phyloP scores from a whole-genome alignment of 306 rosid species.

The Arachis hypogaea region DNA sequence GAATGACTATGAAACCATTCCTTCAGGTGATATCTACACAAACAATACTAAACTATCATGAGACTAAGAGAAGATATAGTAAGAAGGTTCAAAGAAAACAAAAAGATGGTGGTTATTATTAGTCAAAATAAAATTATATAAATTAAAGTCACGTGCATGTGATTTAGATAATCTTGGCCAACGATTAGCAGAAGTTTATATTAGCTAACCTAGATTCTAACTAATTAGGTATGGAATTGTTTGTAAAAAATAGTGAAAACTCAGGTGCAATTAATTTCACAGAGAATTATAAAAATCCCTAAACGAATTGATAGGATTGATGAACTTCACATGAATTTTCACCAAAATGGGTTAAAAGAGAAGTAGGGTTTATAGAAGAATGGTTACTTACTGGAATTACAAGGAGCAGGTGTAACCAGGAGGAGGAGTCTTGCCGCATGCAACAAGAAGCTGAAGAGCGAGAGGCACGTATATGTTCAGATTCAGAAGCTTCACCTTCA shows the following conservation, averaged over 20 bases:
- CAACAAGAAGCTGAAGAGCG: conserved; percentile 87
- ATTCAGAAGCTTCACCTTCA: conserved; percentile 82
- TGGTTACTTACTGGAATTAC: conserved; percentile 50
- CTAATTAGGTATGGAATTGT: too few species aligned
- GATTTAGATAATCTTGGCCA: neutral
- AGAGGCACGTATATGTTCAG: conserved; percentile 79
- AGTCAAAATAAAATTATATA: neutral
- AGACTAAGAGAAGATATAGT: too few species aligned
- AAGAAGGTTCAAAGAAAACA: too few species aligned
- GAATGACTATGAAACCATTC: neutral
- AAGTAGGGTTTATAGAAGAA: too few species aligned
- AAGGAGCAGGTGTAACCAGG: conserved; percentile 96
- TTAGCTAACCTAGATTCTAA: too few species aligned
- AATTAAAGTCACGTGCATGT: neutral
- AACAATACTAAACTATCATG: neutral
- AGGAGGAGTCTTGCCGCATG: conserved; percentile 95
- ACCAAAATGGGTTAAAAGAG: too few species aligned
- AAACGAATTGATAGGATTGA: too few species aligned
- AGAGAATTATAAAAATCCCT: too few species aligned
- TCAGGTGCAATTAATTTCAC: too few species aligned
- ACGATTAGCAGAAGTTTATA: neutral
- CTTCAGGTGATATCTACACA: neutral
- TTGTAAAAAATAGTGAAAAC: too few species aligned
- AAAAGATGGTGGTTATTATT: too few species aligned
- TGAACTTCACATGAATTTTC: too few species aligned